Conservation (phyloP, 352 stramenopile species). For the Halophytophthora polymorphica region DNA sequence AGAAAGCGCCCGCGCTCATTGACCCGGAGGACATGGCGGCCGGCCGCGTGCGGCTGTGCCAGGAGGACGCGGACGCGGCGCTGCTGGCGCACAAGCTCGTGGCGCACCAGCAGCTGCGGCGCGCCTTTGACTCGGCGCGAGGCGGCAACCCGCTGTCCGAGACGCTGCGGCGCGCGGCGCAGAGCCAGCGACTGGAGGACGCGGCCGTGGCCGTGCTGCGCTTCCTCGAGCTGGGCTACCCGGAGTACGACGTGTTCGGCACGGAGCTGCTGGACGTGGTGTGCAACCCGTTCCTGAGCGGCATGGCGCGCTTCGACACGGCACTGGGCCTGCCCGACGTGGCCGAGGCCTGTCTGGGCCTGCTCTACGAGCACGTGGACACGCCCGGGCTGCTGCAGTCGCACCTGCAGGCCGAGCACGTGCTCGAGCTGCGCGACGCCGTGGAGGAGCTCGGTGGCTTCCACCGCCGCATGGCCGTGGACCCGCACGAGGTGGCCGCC, state of each 20-base stretch:
- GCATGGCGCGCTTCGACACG: slow-evolving; percentile 83
- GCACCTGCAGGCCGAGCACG: slow-evolving; percentile 70
- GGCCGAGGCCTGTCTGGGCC: slow-evolving; percentile 74
- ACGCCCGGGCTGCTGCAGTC: slow-evolving; percentile 79
- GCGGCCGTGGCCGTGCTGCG: slow-evolving; percentile 66
- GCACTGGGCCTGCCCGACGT: slow-evolving; percentile 81
- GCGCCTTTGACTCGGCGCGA: slow-evolving; percentile 68
- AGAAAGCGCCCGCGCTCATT: slow-evolving; percentile 72
- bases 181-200: slow-evolving; percentile 68
- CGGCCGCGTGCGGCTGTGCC: slow-evolving; percentile 65
- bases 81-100: slow-evolving; percentile 76
- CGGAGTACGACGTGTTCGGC: slow-evolving; percentile 82
- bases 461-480: slow-evolving; percentile 79
- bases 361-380: slow-evolving; percentile 73
- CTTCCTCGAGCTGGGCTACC: slow-evolving; percentile 82
- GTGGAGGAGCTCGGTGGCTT: slow-evolving; percentile 82
- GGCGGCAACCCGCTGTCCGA: slow-evolving; percentile 77
- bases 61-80: slow-evolving; percentile 56
- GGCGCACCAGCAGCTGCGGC: slow-evolving; percentile 67
- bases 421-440: slow-evolving; percentile 74
- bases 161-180: slow-evolving; percentile 52
- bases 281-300: slow-evolving; percentile 82
- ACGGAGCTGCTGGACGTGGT: slow-evolving; percentile 70
- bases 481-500: slow-evolving; percentile 74
- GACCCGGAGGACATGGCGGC: slow-evolving; percentile 82